phyloP scores from a whole-genome alignment of 345 rosid genomes.

The Gossypium longicalyx region DNA sequence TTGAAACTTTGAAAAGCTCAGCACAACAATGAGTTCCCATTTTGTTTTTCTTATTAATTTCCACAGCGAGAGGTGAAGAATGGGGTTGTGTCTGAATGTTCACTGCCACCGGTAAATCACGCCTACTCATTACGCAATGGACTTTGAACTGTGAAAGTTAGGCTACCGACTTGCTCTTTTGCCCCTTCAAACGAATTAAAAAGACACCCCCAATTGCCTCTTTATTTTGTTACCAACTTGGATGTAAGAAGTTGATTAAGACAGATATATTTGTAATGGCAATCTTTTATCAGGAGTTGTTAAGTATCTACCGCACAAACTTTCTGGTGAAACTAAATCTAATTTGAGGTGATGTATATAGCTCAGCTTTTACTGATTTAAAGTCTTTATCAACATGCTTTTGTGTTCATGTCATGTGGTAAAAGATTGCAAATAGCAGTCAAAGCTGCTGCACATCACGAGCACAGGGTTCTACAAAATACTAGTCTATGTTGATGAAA shows the following conservation, averaged over 20 bases:
- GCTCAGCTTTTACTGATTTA: background rate
- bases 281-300: background rate
- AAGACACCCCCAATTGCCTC: background rate
- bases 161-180: slow-evolving; percentile 11
- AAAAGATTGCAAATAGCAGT: slow-evolving; percentile 5
- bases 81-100: background rate
- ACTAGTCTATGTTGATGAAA: background rate
- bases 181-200: background rate
- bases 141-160: background rate
- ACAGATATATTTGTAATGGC: background rate
- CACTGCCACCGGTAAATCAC: background rate
- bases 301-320: background rate
- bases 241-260: background rate
- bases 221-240: background rate
- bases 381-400: background rate
- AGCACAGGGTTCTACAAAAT: background rate
- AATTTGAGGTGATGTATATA: background rate
- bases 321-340: background rate
- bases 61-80: background rate
- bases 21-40: background rate
- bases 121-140: slow-evolving; percentile 8
- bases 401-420: background rate
- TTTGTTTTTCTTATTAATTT: background rate
- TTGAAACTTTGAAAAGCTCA: background rate
- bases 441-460: background rate